phyloP scores from a whole-genome alignment of 2,329 filamentous ascomycete species.

The Ascocoryne sarcoides region DNA sequence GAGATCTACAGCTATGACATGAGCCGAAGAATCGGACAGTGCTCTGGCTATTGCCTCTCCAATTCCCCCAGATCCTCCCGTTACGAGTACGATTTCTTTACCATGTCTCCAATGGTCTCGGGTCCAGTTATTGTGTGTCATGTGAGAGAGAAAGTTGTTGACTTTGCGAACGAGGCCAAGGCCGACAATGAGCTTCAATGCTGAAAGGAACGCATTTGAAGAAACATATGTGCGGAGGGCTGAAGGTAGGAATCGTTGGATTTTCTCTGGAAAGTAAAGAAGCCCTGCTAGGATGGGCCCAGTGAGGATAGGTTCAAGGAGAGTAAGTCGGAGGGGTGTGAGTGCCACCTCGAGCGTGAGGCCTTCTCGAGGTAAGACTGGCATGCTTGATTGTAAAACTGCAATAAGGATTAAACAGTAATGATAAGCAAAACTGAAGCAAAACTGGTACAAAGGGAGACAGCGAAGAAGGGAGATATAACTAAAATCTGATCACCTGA shows the following conservation, averaged over 20 bases:
- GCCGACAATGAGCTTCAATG: constrained; percentile 33
- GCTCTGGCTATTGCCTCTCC: constrained; percentile 56
- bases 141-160: constrained; percentile 42
- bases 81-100: constrained; percentile 63
- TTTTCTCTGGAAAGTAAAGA: constrained; percentile 19
- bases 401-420: too few relatives aligned
- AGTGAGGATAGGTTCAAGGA: too few relatives aligned
- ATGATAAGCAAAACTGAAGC: too few relatives aligned
- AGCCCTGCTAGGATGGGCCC: constrained; percentile 18
- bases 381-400: too few relatives aligned
- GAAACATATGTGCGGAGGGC: constrained; percentile 12
- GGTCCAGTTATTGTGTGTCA: constrained; percentile 40
- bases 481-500: too few relatives aligned
- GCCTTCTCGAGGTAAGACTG: too few relatives aligned
- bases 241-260: constrained; percentile 15
- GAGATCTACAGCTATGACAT: constrained; percentile 63
- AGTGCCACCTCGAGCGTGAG: too few relatives aligned
- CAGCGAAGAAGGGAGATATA: too few relatives aligned
- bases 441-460: too few relatives aligned
- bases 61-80: constrained; percentile 67
- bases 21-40: constrained; percentile 55
- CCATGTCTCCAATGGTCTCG: constrained; percentile 53
- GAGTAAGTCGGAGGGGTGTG: too few relatives aligned
- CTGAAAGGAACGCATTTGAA: constrained; percentile 12
- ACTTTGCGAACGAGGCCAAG: constrained; percentile 40